Evolutionary conservation across 352 stramenopile genomes (phyloP), one percentile per base, ranked within the genome.

Genomic region (Phytopythium kandeliae): DNA sequence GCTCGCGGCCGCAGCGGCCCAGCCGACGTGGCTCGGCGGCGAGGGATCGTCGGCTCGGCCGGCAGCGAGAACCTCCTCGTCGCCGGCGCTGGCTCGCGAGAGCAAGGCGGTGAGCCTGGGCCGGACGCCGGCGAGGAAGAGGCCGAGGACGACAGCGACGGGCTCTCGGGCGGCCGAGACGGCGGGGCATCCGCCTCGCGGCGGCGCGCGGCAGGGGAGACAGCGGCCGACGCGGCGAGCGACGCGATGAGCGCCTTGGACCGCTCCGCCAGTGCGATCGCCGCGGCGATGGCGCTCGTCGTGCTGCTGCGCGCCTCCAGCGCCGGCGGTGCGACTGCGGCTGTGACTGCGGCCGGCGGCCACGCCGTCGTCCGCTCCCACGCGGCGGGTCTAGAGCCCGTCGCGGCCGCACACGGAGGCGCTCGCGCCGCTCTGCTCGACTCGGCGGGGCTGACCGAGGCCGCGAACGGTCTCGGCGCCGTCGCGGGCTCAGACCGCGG

Each of bases 211-310:
- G n/a, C 9, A n/a, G 37, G 45, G 1, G 30, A 15, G 7, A 12
- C 17, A 9, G 24, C 22, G 5, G 15, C 26, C 10, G 58, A 47
- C 28, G 41, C 44, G 4, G 65, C 50, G 19, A 75, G 55, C 0
- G 70, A 64, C 5, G 70, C 58, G 22, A 78, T 80, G 13, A 75
- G 48, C 5, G 67, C 61, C 25, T 80, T 80, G 11, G 67, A 73
- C 1, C 67, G 54, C 42, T 75, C 55, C 11, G 51, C 62, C 1
- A 78, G 43, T 1, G 65, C 65, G 16, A 75, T 69, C 10, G 67
- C 62, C 34, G 64, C 56, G 12, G 64, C 65, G 12, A 75, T 72
- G 12, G 69, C 61, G 15, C 58, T 19, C 10, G 62, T 48, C 7
- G 48, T 58, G 25, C 33, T 48, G 16, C 13, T 33, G 9, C 37